Evolutionary conservation across 208 protist genomes (phyloP), one percentile per base, ranked within the genome.

Genomic region (Leishmania major): DNA sequence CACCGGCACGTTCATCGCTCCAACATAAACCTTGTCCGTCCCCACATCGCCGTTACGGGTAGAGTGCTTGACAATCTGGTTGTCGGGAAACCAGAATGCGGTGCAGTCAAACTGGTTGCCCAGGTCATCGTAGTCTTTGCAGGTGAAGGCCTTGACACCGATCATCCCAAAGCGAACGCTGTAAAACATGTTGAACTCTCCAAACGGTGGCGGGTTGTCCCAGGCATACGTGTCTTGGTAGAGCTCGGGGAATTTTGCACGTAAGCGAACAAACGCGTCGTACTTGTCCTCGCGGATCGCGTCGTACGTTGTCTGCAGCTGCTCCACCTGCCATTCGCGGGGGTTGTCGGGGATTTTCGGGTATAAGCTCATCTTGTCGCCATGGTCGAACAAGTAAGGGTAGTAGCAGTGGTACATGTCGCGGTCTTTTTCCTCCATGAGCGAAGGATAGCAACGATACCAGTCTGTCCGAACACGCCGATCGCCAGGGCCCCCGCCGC

Each of bases 341-440:
- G 96, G 96, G 85, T 98, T 98, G 37, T 96, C 93, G 0, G 94
- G 94, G 40, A 98, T 98, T 69, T 97, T 97, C 0, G 96, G 96
- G 84, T 98, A 98, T 31, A 98, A 84, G 85, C 94, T 97, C 93
- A 97, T 97, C 85, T 94, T 93, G 53, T 96, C 93, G 4, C 96
- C 96, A 78, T 98, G 96, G 57, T 98, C 96, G 83, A 98, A 98
- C 43, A 98, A 85, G 86, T 98, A 98, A 11, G 96, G 96, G 83
- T 98, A 98, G 84, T 97, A 98, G 88, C 94, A 98, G 87, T 98
- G 96, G 77, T 98, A 98, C 96, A 98, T 97, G 81, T 98, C 96
- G 19, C 96, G 87, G 37, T 97, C 94, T 77, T 93, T 96, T 81
- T 98, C 96, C 82, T 93, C 80, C 94, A 97, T 98, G 31, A 97